phyloP scores from a whole-genome alignment of 2,329 filamentous ascomycete genomes.

The Aspergillus pseudoviridinutans region DNA sequence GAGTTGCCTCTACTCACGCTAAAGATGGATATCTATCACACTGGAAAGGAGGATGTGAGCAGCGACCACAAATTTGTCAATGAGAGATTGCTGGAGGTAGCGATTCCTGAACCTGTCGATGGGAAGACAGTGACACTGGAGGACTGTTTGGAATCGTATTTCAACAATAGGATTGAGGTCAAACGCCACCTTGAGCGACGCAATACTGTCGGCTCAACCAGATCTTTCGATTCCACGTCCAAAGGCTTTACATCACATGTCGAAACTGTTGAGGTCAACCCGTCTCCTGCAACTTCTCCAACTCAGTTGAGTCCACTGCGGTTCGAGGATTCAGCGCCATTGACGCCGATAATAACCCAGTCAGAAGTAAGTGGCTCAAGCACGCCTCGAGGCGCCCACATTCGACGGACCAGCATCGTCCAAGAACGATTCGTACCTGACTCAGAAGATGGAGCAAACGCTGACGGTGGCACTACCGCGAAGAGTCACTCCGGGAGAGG shows the following conservation, averaged over 20 bases:
- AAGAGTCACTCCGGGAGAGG: constrained; percentile 29
- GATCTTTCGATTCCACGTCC: constrained; percentile 32
- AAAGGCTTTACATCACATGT: constrained; percentile 39
- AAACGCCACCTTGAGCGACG: constrained; percentile 66
- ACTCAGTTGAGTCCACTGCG: constrained; percentile 20
- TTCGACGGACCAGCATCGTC: constrained; percentile 41
- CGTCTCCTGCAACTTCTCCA: constrained; percentile 34
- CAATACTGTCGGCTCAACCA: constrained; percentile 51
- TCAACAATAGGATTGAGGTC: constrained; percentile 90
- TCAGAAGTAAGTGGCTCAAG: constrained; percentile 23
- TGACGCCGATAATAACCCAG: constrained; percentile 26
- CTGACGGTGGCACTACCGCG: constrained; percentile 27
- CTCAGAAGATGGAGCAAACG: constrained; percentile 39
- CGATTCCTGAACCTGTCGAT: constrained; percentile 66
- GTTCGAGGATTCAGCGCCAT: constrained; percentile 19
- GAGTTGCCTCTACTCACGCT: constrained; percentile 82
- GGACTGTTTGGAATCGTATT: constrained; percentile 88
- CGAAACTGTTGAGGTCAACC: constrained; percentile 41
- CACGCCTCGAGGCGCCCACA: constrained; percentile 15
- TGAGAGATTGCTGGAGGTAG: constrained; percentile 84
- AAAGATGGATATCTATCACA: constrained; percentile 92
- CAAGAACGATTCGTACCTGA: constrained; percentile 42
- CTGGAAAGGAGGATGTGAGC: constrained; percentile 73
- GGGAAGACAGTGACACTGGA: constrained; percentile 74
- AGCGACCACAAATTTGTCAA: constrained; percentile 95